Conservation (phyloP, 2,329 filamentous ascomycete genomes). For the Ascochyta fabae region DNA sequence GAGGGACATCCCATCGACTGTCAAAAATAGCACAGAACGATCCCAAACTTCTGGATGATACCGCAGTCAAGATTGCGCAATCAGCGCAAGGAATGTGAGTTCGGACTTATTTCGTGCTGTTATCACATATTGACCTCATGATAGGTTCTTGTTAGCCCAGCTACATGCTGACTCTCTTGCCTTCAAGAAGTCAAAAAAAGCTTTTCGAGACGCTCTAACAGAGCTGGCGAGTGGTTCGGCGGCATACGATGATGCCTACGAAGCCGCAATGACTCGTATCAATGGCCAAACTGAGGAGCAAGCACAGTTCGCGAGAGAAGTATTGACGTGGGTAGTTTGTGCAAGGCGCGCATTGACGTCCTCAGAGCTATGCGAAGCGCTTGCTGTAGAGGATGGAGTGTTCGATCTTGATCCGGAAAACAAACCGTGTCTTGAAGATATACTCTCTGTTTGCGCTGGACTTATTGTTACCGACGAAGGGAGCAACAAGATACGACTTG, state of each 20-base stretch:
- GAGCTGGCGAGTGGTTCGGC: constrained; percentile 39
- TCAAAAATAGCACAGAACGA: too few species aligned
- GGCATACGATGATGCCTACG: constrained; percentile 52
- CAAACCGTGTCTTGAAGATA: constrained; percentile 19
- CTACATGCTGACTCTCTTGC: constrained; percentile 48
- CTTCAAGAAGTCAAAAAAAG: constrained; percentile 43
- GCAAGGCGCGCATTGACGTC: constrained; percentile 21
- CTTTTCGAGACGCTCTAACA: constrained; percentile 41
- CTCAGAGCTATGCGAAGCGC: constrained; percentile 20
- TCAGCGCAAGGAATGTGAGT: constrained; percentile 35
- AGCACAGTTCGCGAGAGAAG: constrained; percentile 46
- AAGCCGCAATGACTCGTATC: constrained; percentile 53
- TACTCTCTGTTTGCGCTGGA: constrained; percentile 34
- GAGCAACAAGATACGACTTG: constrained; percentile 35
- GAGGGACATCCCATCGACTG: too few species aligned
- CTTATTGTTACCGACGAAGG: constrained; percentile 41
- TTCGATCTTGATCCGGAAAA: constrained; percentile 17
- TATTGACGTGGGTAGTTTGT: constrained; percentile 25
- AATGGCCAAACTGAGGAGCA: constrained; percentile 44
- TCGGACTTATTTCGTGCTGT: too few species aligned
- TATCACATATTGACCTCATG: background rate
- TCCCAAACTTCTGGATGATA: too few species aligned
- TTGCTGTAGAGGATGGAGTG: constrained; percentile 18
- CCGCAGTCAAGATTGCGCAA: constrained; percentile 15
- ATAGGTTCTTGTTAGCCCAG: constrained; percentile 46